Evolutionary conservation across 2,329 filamentous ascomycete genomes (phyloP).

Genomic region (Penicillium italicum): DNA sequence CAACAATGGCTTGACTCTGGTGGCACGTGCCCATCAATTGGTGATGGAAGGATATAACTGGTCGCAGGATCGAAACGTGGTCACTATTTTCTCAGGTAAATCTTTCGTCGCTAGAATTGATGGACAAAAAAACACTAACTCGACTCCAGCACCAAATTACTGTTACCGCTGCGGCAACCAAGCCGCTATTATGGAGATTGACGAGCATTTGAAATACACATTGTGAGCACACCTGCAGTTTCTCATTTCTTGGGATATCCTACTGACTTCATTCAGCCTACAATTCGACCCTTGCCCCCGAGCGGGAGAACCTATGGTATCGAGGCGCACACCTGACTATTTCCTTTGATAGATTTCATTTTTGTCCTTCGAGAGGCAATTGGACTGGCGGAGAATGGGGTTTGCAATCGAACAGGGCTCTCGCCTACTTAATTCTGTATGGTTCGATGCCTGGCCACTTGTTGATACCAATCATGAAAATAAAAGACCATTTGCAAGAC

Average conservation of each 20-base stretch:
- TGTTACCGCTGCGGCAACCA: conserved; percentile 99
- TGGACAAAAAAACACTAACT: background rate
- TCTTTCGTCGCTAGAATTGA: conserved; percentile 6
- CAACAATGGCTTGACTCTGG: conserved; percentile 94
- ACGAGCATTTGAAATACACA: conserved; percentile 98
- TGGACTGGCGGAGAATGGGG: conserved; percentile 27
- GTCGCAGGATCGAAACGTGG: conserved; percentile 97
- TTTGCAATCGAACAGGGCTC: conserved; percentile 28
- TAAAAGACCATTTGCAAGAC: conserved; percentile 35
- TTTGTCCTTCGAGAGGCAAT: conserved; percentile 27
- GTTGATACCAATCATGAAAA: conserved; percentile 44
- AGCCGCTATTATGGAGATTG: conserved; percentile 99
- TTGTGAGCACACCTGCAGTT: conserved; percentile 66
- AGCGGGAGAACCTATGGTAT: conserved; percentile 98
- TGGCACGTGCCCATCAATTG: conserved; percentile 93
- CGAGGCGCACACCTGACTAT: conserved; percentile 94
- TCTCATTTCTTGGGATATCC: background rate
- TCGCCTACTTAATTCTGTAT: conserved; percentile 34
- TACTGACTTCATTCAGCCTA: conserved; percentile 59
- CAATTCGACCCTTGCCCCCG: conserved; percentile 98
- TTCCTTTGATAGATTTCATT: conserved; percentile 67
- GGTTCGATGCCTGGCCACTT: conserved; percentile 34
- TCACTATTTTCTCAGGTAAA: conserved; percentile 95
- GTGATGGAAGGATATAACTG: conserved; percentile 99
- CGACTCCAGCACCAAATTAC: conserved; percentile 70